A percentile compares a stretch with the other conserved stretches of the same genome.
These are phyloP conservation scores for Lyophyllum atratum DNA, from an alignment of 768 basidiomycete genomes.

Conservation along the genomic window DNA sequence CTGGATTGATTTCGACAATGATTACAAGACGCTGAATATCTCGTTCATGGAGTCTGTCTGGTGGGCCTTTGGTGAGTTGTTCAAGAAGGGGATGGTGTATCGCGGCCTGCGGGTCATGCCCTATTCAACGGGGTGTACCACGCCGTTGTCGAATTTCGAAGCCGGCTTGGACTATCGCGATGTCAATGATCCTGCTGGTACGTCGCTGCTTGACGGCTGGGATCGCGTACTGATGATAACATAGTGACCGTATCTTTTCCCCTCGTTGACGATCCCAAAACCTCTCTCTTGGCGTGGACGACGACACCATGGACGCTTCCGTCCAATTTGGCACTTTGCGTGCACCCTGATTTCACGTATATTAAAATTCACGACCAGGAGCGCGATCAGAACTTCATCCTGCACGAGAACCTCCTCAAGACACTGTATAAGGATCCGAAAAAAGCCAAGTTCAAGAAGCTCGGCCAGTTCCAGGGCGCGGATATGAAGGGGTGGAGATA, in stretches of 20 bases:
- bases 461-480: conserved; percentile 83
- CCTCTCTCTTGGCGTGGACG: conserved; percentile 94
- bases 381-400: conserved; percentile 84
- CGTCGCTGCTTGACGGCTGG: conserved; percentile 22
- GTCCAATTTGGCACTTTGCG: conserved; percentile 92
- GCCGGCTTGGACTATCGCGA: conserved; percentile 91
- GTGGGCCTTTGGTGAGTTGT: conserved; percentile 98
- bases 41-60: conserved; percentile 98
- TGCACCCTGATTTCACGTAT: conserved; percentile 94
- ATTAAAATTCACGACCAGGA: conserved; percentile 95
- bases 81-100: conserved; percentile 90
- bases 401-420: conserved; percentile 83
- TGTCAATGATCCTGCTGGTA: conserved; percentile 90
- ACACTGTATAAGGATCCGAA: conserved; percentile 97
- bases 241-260: conserved; percentile 91
- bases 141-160: conserved; percentile 97
- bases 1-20: conserved; percentile 99
- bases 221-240: background rate
- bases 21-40: conserved; percentile 95
- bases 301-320: conserved; percentile 99
- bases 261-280: conserved; percentile 89
- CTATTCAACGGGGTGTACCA: conserved; percentile 95
- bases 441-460: conserved; percentile 93
- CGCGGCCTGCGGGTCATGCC: conserved; percentile 96
- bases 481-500: conserved; percentile 98